Evolutionary conservation across 2,329 filamentous ascomycete species (phyloP), one percentile per base, ranked within the genome.

Genomic region (Alternaria gansuensis): DNA sequence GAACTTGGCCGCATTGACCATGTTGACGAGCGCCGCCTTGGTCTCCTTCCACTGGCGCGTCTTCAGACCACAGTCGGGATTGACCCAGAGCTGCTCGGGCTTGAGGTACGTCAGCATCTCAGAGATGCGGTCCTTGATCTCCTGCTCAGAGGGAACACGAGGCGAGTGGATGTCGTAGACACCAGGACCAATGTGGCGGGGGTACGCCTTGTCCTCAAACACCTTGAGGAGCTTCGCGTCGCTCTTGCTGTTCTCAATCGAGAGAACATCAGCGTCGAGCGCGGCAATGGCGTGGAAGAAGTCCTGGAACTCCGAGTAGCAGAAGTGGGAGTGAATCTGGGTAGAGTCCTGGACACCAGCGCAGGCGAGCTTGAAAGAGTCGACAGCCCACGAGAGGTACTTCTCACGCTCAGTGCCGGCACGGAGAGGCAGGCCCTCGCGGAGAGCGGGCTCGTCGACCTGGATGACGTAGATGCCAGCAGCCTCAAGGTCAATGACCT

Each of bases 251-350:
- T 99, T 99, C 90, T 99, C 95, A 74, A 99, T 99, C 78, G 92
- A 96, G 76, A 99, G 89, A 66, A 99, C 95, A 82, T 99, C 95
- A 65, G 95, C 94, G 79, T 99, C 95, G 67, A 99, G 90, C 63
- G 95, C 94, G 68, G 95, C 92, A 74, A 99, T 99, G 83, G 95
- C 95, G 84, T 98, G 92, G 93, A 99, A 99, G 88, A 99, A 99
- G 87, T 99, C 95, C 85, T 99, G 95, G 92, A 99, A 99, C 87
- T 99, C 95, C 52, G 95, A 98, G 90, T 99, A 99, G 83, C 95
- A 99, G 91, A 99, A 99, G 87, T 99, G 95, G 66, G 93, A 97
- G 90, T 99, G 95, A 81, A 99, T 97, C 87, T 99, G 95, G 71
- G 95, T 99, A 59, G 90, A 91, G 82, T 99, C 92, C 83, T 93